phyloP scores from a whole-genome alignment of 768 basidiomycete species.

The Phaeotremella skinneri region DNA sequence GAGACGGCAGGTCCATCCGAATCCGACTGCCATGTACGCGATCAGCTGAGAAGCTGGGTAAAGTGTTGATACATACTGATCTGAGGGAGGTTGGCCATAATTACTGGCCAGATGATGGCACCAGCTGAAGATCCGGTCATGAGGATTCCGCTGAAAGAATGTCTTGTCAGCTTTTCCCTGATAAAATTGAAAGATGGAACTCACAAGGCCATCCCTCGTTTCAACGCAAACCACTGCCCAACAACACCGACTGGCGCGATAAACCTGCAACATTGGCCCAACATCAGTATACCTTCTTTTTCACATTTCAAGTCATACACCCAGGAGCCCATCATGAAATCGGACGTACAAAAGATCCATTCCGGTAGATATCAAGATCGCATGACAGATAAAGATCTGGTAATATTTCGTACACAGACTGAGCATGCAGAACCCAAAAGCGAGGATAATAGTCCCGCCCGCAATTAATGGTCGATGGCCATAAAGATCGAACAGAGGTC shows the following conservation, averaged over 20 bases:
- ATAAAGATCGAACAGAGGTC: slow-evolving; percentile 30
- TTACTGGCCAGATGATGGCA: slow-evolving; percentile 17
- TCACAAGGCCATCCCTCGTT: slow-evolving; percentile 31
- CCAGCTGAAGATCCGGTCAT: slow-evolving; percentile 12
- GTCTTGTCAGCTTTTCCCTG: neutral
- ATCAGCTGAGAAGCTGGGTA: neutral
- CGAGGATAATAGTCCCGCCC: slow-evolving; percentile 17
- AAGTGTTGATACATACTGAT: neutral
- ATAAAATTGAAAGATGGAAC: neutral
- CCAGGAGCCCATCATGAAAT: neutral
- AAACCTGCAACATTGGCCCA: slow-evolving; percentile 16
- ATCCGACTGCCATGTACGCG: slow-evolving; percentile 24
- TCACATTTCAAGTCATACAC: neutral
- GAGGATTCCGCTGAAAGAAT: slow-evolving; percentile 8
- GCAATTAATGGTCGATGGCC: slow-evolving; percentile 22
- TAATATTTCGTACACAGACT: slow-evolving; percentile 24
- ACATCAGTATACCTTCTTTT: neutral
- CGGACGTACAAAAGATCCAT: slow-evolving; percentile 31
- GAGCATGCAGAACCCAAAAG: slow-evolving; percentile 23
- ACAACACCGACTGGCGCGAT: slow-evolving; percentile 29
- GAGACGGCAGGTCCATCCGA: slow-evolving; percentile 32
- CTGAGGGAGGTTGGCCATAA: slow-evolving; percentile 11
- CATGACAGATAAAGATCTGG: slow-evolving; percentile 29
- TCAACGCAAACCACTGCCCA: slow-evolving; percentile 27
- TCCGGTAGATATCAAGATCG: slow-evolving; percentile 19